Conservation (phyloP, 306 rosid genomes). For the Quercus aquifolioides region DNA sequence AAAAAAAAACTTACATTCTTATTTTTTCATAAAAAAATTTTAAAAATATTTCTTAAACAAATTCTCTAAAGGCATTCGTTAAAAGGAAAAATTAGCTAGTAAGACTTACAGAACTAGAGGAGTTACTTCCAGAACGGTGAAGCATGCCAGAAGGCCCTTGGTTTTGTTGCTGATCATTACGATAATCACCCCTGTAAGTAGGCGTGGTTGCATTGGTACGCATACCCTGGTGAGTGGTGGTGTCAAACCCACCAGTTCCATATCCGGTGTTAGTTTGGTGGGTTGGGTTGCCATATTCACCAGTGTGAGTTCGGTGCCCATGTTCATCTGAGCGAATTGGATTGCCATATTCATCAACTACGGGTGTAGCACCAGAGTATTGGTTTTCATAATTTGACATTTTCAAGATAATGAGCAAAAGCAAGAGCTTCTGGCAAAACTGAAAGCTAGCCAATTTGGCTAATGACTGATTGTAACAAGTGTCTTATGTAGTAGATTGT, state of each 20-base stretch:
- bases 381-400: slow-evolving; percentile 28
- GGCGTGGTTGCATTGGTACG: neutral
- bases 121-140: too few species aligned
- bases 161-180: too few species aligned
- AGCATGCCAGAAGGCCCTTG: too few species aligned
- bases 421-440: neutral
- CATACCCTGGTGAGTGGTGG: neutral
- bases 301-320: neutral
- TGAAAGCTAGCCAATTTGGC: too few species aligned
- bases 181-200: neutral
- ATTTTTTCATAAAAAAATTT: too few species aligned
- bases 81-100: too few species aligned
- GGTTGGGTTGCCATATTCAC: slow-evolving; percentile 26
- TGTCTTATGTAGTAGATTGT: too few species aligned
- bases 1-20: too few species aligned
- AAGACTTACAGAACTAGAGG: too few species aligned
- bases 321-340: neutral
- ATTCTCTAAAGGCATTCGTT: too few species aligned
- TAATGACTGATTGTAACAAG: too few species aligned
- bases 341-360: neutral
- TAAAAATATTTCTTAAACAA: too few species aligned
- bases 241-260: neutral
- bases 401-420: slow-evolving; percentile 1
- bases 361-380: neutral
- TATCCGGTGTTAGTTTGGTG: neutral